phyloP scores from a whole-genome alignment of 2,329 filamentous ascomycete species.

The Sporothrix variecibatus region DNA sequence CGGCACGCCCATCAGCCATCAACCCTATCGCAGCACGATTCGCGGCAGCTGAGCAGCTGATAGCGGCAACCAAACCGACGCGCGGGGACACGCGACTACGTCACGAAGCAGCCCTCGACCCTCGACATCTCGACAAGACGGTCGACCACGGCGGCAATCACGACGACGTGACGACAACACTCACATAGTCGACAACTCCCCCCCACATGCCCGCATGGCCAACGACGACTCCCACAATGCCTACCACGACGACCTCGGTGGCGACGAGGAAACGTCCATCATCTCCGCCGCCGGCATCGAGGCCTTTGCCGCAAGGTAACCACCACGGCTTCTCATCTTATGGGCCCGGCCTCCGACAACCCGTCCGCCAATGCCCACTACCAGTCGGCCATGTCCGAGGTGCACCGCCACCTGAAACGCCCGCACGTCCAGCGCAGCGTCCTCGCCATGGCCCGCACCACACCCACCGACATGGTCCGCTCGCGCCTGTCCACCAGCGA shows the following conservation, averaged over 20 bases:
- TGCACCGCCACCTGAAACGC: constrained; percentile 84
- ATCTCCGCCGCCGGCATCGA: constrained; percentile 73
- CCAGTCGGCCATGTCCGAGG: constrained; percentile 81
- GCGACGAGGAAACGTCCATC: constrained; percentile 53
- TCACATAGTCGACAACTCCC: not conserved
- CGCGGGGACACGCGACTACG: constrained; percentile 26
- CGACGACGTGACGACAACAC: constrained; percentile 7
- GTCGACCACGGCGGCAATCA: not conserved
- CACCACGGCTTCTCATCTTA: constrained; percentile 87
- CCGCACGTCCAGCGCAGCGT: constrained; percentile 85
- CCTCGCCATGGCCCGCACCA: constrained; percentile 86
- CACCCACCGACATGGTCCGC: constrained; percentile 90
- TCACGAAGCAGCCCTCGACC: constrained; percentile 1
- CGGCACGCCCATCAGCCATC: not conserved
- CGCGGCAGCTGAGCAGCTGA: not conserved
- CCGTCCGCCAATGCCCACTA: constrained; percentile 66
- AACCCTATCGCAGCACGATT: not conserved
- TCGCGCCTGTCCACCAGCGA: constrained; percentile 87
- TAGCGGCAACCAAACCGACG: not conserved
- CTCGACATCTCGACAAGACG: not conserved
- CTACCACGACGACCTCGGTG: constrained; percentile 49
- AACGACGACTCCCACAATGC: constrained; percentile 46
- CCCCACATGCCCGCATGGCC: constrained; percentile 33
- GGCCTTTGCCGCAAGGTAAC: constrained; percentile 93
- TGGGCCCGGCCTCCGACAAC: constrained; percentile 62